Evolutionary conservation across 1,284 basidiomycete species (phyloP), one percentile per base, ranked within the genome.

Genomic region (Ustilago sp.): DNA sequence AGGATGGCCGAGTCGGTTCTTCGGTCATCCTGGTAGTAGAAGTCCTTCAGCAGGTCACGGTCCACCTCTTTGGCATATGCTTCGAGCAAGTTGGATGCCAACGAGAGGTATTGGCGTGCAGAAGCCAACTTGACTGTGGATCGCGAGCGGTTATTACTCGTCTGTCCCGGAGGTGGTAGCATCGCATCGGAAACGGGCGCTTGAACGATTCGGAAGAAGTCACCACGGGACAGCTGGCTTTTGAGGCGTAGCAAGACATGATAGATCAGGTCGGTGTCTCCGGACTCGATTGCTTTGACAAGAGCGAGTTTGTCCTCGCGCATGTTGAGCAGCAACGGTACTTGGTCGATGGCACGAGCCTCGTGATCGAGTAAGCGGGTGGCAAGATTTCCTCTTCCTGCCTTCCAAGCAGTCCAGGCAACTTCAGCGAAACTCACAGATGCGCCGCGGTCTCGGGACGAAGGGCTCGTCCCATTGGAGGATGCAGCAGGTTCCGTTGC

Each of bases 21-120:
- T 69, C 96, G 89, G 87, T 99, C 97, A 83, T 99, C 97, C 58
- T 96, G 96, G 85, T 96, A 99, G 87, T 96, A 99, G 86, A 97
- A 98, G 86, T 99, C 95, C 17, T 93, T 89, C 13, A 98, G 88
- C 90, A 99, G 92, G 74, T 95, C 94, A 53, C 92, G 88, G 84
- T 98, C 94, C 48, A 81, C 70, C 56, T 78, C 71, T 31, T 66
- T 74, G 5, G 83, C 84, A 55, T 86, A 86, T n/a, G 66, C 61
- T 47, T 84, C 82, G 15, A 86, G 76, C 56, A 86, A 56, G 39
- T 74, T 70, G 13, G 79, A 72, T 15, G 84, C 83, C 2, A 86
- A 64, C 23, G 74, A 64, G 11, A 78, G 63, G 51, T 84, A 75
- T 35, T 78, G 63, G 3, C 56, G 65, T 8, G 71, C 38, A 1